A percentile compares a stretch with the other conserved stretches of the same genome.
Conservation (phyloP, 2,329 filamentous ascomycete species). For the Clonostachys chloroleuca region DNA sequence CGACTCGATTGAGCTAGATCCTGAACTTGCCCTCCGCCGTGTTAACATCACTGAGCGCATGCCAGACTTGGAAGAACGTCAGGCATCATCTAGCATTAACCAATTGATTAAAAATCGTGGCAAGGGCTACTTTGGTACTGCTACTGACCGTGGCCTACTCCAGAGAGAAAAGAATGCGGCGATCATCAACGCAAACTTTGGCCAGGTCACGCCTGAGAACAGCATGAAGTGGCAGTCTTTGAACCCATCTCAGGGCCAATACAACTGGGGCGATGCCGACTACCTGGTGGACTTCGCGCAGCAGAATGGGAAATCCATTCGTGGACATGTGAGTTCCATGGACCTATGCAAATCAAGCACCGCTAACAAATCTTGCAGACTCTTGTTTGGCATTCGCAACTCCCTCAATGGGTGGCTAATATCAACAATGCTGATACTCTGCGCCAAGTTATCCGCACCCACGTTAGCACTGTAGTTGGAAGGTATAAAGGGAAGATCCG, state of each 20-base stretch:
- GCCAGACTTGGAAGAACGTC: slow-evolving; percentile 17
- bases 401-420: slow-evolving; percentile 52
- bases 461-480: slow-evolving; percentile 51
- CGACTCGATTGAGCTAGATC: slow-evolving; percentile 6
- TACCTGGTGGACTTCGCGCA: slow-evolving; percentile 53
- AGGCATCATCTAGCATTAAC: slow-evolving; percentile 45
- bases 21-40: too few species aligned
- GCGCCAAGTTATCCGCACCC: slow-evolving; percentile 50
- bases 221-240: slow-evolving; percentile 65
- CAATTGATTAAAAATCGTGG: slow-evolving; percentile 35
- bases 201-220: slow-evolving; percentile 64
- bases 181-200: slow-evolving; percentile 57
- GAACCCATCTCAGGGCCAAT: slow-evolving; percentile 39
- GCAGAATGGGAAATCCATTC: slow-evolving; percentile 50
- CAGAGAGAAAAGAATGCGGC: slow-evolving; percentile 40
- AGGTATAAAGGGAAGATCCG: slow-evolving; percentile 59
- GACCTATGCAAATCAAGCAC: too few species aligned
- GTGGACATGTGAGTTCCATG: slow-evolving; percentile 39
- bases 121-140: slow-evolving; percentile 60
- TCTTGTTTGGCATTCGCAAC: slow-evolving; percentile 58
- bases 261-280: slow-evolving; percentile 52
- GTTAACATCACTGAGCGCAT: too few species aligned
- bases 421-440: slow-evolving; percentile 49
- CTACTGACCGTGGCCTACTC: slow-evolving; percentile 49
- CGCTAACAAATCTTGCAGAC: slow-evolving; percentile 36